phyloP scores from a whole-genome alignment of 345 rosid genomes.

The Eucalyptus cloeziana region DNA sequence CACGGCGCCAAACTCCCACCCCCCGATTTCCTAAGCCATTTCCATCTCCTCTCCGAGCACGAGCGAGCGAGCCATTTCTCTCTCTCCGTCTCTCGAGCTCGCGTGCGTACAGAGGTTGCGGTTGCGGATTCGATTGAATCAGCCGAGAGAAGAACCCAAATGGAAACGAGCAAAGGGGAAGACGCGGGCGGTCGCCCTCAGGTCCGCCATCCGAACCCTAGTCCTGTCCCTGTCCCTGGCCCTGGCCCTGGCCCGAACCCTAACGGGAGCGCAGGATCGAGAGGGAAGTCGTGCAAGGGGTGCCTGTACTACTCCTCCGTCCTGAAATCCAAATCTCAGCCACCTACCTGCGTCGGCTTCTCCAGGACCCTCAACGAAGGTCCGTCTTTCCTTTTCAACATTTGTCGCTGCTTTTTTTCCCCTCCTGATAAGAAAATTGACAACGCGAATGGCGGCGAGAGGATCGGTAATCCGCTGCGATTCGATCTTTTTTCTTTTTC shows the following conservation, averaged over 20 bases:
- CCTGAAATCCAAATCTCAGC: slow-evolving; percentile 14
- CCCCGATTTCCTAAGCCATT: neutral
- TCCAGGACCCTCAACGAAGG: slow-evolving; percentile 25
- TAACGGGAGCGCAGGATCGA: neutral
- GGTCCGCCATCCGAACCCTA: neutral
- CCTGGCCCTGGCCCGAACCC: slow-evolving; percentile 1
- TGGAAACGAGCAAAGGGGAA: neutral
- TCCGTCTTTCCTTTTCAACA: neutral
- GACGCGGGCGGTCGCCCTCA: neutral
- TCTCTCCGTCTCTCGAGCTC: neutral
- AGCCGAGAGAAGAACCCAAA: neutral
- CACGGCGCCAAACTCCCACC: neutral
- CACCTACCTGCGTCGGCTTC: slow-evolving; percentile 34
- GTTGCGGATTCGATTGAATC: neutral
- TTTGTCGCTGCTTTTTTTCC: neutral
- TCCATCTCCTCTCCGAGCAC: neutral
- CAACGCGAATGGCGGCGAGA: neutral
- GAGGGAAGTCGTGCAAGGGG: slow-evolving; percentile 38
- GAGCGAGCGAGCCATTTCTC: too few relatives aligned
- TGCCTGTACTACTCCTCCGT: slow-evolving; percentile 26
- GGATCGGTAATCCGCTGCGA: neutral
- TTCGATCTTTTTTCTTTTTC: neutral
- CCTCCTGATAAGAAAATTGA: neutral
- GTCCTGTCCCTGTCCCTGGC: neutral
- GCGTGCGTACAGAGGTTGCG: neutral